These are phyloP conservation scores for Bipolaris gigantea DNA, from an alignment of 2,329 filamentous ascomycete genomes.

Conservation along the genomic window DNA sequence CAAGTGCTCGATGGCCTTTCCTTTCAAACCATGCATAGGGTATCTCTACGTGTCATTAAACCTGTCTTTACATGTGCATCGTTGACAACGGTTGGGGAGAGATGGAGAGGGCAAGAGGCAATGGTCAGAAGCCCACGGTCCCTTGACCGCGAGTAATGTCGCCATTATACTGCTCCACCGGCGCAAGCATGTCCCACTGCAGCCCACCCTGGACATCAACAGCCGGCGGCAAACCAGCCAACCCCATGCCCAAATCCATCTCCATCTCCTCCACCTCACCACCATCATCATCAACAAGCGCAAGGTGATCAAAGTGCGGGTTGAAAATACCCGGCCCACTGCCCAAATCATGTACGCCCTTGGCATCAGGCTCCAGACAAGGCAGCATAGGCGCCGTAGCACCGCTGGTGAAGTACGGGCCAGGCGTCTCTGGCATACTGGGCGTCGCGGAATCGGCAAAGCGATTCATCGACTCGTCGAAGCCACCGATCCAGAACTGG, in stretches of 20 bases:
- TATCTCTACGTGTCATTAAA: not conserved
- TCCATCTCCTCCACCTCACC: conserved; percentile 28
- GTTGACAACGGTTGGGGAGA: too few species aligned
- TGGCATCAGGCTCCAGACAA: not conserved
- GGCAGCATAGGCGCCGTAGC: conserved; percentile 7
- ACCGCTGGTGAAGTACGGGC: conserved; percentile 25
- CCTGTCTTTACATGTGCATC: not conserved
- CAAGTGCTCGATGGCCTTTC: too few species aligned
- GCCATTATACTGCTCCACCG: conserved; percentile 32
- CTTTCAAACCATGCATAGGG: too few species aligned
- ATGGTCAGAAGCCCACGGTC: too few species aligned
- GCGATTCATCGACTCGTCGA: conserved; percentile 26
- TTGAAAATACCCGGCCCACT: conserved; percentile 6
- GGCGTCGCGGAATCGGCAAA: conserved; percentile 29
- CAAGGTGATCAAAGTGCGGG: conserved; percentile 20
- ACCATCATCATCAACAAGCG: conserved; percentile 20
- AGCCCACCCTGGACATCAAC: conserved; percentile 25
- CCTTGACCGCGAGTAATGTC: conserved; percentile 3
- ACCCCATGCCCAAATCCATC: conserved; percentile 31
- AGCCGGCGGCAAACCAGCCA: conserved; percentile 23
- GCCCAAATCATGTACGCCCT: conserved; percentile 4
- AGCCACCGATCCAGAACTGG: conserved; percentile 51
- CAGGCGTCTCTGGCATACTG: conserved; percentile 39
- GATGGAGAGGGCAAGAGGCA: not conserved
- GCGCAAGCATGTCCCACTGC: conserved; percentile 29